Evolutionary conservation across 257 asterid species (phyloP).

Genomic region (Capsicum baccatum): DNA sequence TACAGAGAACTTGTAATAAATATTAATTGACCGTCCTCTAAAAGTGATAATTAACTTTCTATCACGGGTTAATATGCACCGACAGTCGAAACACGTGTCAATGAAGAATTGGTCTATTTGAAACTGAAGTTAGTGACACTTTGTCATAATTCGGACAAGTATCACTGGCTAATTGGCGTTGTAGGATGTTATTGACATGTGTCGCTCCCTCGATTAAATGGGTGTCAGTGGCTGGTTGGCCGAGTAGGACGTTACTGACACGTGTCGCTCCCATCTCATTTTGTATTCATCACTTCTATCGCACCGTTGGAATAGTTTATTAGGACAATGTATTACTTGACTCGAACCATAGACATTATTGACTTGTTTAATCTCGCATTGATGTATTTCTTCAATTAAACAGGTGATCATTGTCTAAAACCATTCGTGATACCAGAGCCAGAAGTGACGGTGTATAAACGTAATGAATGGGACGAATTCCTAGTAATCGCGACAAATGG

Average conservation of each 20-base stretch:
- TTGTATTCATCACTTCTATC: no score
- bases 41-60: no score
- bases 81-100: neutral
- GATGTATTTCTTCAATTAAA: neutral
- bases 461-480: conserved; percentile 53
- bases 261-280: no score
- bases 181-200: neutral
- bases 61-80: no score
- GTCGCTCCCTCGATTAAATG: neutral
- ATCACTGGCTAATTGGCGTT: no score
- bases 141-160: neutral
- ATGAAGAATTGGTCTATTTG: neutral
- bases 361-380: neutral
- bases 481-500: conserved; percentile 66
- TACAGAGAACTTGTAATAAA: no score
- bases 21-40: no score
- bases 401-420: conserved; percentile 54
- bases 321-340: no score
- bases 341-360: no score
- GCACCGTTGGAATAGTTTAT: no score
- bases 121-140: neutral
- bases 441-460: conserved; percentile 47
- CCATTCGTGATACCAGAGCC: conserved; percentile 55
- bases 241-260: no score
- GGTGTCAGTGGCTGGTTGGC: no score